These are phyloP conservation scores for Fusarium udum DNA, from an alignment of 2,329 filamentous ascomycete species.

Conservation along the genomic window DNA sequence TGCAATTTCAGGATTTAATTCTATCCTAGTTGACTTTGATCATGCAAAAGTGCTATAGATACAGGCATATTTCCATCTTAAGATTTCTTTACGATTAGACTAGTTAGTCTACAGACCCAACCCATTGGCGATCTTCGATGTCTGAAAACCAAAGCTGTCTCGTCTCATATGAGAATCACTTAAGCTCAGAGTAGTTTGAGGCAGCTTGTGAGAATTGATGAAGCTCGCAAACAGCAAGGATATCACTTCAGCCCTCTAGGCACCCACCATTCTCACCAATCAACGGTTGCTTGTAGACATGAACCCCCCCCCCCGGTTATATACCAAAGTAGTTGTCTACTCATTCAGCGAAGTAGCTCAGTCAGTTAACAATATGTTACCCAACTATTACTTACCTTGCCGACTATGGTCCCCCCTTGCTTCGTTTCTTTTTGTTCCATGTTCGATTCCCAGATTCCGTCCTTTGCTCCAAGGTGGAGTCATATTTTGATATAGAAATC, in stretches of 20 bases:
- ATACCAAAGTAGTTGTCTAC: neutral
- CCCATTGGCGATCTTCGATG: neutral
- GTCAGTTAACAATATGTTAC: neutral
- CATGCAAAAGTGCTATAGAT: neutral
- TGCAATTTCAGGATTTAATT: neutral
- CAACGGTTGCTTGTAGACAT: neutral
- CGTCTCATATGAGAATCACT: neutral
- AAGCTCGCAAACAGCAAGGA: neutral
- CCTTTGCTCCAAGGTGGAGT: neutral
- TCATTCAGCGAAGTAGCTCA: slow-evolving; percentile 38
- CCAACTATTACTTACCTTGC: slow-evolving; percentile 20
- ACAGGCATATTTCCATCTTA: no score
- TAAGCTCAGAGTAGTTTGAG: neutral
- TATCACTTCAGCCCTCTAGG: slow-evolving; percentile 6
- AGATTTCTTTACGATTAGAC: neutral
- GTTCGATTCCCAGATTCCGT: slow-evolving; percentile 18
- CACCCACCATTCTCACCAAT: slow-evolving; percentile 7
- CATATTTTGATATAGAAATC: neutral
- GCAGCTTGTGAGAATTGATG: neutral
- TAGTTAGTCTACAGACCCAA: neutral
- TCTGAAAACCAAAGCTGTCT: no score
- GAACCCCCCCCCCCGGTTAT: neutral
- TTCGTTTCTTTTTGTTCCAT: slow-evolving; percentile 19
- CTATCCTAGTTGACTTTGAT: neutral
- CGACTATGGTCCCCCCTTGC: slow-evolving; percentile 18